A percentile compares a stretch with the other conserved stretches of the same genome.
Evolutionary conservation across 1,284 basidiomycete species (phyloP).

Genomic region (Cryptococcus hybrid): DNA sequence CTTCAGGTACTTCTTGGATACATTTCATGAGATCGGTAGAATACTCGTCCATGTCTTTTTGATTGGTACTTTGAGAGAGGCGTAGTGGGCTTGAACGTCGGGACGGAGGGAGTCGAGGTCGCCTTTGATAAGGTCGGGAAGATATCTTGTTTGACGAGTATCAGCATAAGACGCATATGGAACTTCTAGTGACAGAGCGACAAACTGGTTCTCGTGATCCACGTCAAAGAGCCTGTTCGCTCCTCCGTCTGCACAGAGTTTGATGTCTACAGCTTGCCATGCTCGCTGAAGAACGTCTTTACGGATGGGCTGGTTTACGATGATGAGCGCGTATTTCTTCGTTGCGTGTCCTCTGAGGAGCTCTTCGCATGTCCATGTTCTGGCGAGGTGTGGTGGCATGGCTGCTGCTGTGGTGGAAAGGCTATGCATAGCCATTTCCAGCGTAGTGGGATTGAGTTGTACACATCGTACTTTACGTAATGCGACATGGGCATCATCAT

Average conservation of each 20-base stretch:
- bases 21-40: slow-evolving; percentile 97
- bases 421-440: too few relatives aligned
- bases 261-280: slow-evolving; percentile 59
- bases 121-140: slow-evolving; percentile 86
- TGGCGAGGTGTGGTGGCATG: background rate
- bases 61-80: slow-evolving; percentile 63
- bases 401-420: too few relatives aligned
- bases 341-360: slow-evolving; percentile 9
- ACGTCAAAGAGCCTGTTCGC: slow-evolving; percentile 80
- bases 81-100: slow-evolving; percentile 72
- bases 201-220: slow-evolving; percentile 43
- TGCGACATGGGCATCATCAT: too few relatives aligned
- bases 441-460: too few relatives aligned
- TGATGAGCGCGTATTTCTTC: slow-evolving; percentile 61
- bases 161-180: background rate
- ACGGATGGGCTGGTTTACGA: slow-evolving; percentile 82
- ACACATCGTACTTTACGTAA: too few relatives aligned
- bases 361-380: slow-evolving; percentile 9
- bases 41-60: slow-evolving; percentile 70
- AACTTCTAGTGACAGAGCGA: background rate
- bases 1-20: slow-evolving; percentile 61
- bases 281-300: slow-evolving; percentile 61
- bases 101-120: slow-evolving; percentile 84
- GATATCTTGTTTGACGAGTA: slow-evolving; percentile 53
- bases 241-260: slow-evolving; percentile 86